Base-by-base conservation (phyloP, 306 rosid genomes). In the Acacia crassicarpa region DNA sequence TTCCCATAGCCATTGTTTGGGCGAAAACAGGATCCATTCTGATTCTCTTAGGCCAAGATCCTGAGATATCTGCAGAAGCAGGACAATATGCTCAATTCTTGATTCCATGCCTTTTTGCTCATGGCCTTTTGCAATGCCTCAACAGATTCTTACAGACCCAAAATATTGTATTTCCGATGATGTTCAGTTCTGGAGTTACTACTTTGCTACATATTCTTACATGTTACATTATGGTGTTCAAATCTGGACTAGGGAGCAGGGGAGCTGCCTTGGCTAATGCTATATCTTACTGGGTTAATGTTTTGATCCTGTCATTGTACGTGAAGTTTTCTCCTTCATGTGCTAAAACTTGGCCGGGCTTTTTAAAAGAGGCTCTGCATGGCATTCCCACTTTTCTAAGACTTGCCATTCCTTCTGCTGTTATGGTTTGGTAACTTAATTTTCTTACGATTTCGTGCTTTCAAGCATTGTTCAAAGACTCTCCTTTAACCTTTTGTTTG, bases 381-480 rank as follows among this genome's bases (percentile, higher is more conserved):
- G 78, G 83, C 30, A 77, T 90, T 43, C 83, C 78, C 32, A 73
- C 81, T 59, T 90, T 92, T 81, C 65, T 92, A 15, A 86, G 73
- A 78, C 91, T 94, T 17, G 93, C 92, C 40, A 81, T 92, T 85
- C 98, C 97, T 79, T 92, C 94, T 0, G 92, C 98, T 62, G 61
- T 85, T 49, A 92, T 94, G 95, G 91, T 90, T 68, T 94, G 98
- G 97, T 93, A 84, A 56, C 35, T 68, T 67, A 83, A 84, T 27
- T 79, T 41, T 48, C 23, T 30, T n/a, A 11, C 72, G 72, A 43
- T 38, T 11, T 32, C 51, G 16, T 22, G 10, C 43, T 80, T 19
- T 56, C 41, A 77, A 33, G 56, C 17, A n/a, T 32, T 35, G 35
- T 44, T 51, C 27, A 33, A 67, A 38, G 27, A 53, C 54, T 44